Percentiles rank a stretch among this genome's conserved stretches.
Conservation (phyloP, 2,329 filamentous ascomycete genomes). For the Dactylella cylindrospora region DNA sequence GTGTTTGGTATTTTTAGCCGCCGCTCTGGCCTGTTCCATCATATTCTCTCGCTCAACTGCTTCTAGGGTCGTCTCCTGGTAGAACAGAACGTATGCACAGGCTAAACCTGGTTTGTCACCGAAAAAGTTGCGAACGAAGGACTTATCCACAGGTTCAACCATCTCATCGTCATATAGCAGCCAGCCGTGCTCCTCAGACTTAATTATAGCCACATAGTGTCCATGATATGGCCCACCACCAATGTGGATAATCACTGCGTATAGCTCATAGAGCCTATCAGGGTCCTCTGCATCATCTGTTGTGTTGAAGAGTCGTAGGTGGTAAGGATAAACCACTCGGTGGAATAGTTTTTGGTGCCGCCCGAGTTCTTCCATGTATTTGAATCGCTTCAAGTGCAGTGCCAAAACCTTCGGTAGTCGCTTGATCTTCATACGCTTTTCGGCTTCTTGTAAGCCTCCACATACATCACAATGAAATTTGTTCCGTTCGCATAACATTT, state of each 20-base stretch:
- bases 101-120: constrained; percentile 86
- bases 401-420: constrained; percentile 86
- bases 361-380: constrained; percentile 94
- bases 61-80: constrained; percentile 81
- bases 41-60: constrained; percentile 57
- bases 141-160: constrained; percentile 96
- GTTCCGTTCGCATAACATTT: constrained; percentile 97
- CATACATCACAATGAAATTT: constrained; percentile 99
- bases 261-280: constrained; percentile 91
- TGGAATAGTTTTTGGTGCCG: constrained; percentile 95
- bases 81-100: constrained; percentile 95
- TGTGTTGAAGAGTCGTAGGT: constrained; percentile 94
- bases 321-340: constrained; percentile 93
- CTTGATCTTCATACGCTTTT: constrained; percentile 99
- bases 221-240: constrained; percentile 95
- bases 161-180: constrained; percentile 96
- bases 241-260: constrained; percentile 96
- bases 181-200: constrained; percentile 94
- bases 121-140: constrained; percentile 92
- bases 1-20: constrained; percentile 41
- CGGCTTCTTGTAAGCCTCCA: constrained; percentile 91
- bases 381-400: constrained; percentile 93
- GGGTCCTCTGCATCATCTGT: constrained; percentile 93
- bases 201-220: constrained; percentile 96
- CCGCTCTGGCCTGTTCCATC: constrained; percentile 46